Base-by-base conservation (phyloP, 805 yeast species). In the Schwanniomyces yamadae region DNA sequence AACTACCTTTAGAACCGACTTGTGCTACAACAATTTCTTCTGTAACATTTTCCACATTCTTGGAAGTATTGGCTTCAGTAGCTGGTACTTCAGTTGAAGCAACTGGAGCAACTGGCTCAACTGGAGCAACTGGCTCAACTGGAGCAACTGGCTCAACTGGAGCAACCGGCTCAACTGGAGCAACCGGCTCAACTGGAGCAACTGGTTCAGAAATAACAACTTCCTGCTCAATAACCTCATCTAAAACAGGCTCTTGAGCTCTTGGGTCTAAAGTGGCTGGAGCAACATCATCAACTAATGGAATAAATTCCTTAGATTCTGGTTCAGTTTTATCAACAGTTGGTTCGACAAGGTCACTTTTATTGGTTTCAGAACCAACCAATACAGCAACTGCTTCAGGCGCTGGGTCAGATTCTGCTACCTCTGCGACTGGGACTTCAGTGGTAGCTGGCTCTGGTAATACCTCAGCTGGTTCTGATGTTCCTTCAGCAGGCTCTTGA, bases 1-100 rank as follows among this genome's bases (percentile, higher is more conserved):
- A 39, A 29, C 54, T 49, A 18, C 71, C 73, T 33, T 23, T 11
- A 23, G 34, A 27, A 19, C 31, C 38, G 11, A 34, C 28, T 12
- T 15, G 39, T 23, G 24, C 40, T 7, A 34, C 39, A 9, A 23
- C 37, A 16, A 49, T 39, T 21, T 41, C 51, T 21, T 44, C 35
- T 23, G 34, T 38, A 31, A 18, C 50, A 18, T 31, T 44, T 23
- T n/a, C 47, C 13, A 26, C 27, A 16, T 26, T 30, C 24, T 13
- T 30, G 32, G 19, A 38, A 39, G 13, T 48, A 35, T 41, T 40
- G 41, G 42, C 43, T 45, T 21, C 48, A 33, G 36, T 36, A 15
- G 28, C 9, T 23, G n/a, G 20, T 10, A 12, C 27, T 9, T 34
- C 37, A 31, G 24, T 20, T 5, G 30, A 10, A 14, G 14, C 23